These are phyloP conservation scores for Colletotrichum cereale DNA, from an alignment of 2,329 filamentous ascomycete species.

Conservation along the genomic window DNA sequence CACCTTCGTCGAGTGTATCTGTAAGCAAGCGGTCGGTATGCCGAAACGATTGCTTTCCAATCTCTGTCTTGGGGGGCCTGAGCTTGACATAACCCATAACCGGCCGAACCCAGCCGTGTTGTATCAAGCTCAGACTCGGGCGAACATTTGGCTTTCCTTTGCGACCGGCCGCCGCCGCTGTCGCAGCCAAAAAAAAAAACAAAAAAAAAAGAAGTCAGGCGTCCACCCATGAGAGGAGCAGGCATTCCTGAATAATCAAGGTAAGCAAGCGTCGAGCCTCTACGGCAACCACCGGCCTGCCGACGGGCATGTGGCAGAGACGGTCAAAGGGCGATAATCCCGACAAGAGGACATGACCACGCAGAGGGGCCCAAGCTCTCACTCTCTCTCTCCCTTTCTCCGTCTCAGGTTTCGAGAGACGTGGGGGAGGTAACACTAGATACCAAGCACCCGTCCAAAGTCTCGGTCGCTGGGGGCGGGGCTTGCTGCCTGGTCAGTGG, in stretches of 20 bases:
- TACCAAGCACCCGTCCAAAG: conserved; percentile 17
- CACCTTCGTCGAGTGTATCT: neutral
- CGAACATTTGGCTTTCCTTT: neutral
- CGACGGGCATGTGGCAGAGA: conserved; percentile 16
- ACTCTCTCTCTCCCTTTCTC: neutral
- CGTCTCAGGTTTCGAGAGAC: neutral
- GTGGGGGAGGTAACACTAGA: neutral
- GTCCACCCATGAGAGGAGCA: neutral
- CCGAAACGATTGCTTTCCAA: neutral
- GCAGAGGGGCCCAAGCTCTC: conserved; percentile 21
- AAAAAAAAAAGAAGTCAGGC: too few relatives aligned
- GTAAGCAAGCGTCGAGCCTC: neutral
- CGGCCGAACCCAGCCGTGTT: neutral
- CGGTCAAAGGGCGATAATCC: conserved; percentile 18
- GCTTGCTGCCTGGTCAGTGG: conserved; percentile 27
- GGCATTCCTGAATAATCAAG: neutral
- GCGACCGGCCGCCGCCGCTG: neutral
- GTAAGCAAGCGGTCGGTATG: neutral
- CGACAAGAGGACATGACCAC: conserved; percentile 13
- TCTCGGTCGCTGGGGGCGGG: neutral
- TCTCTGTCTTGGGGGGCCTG: neutral
- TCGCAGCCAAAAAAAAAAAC: too few relatives aligned
- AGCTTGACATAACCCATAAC: neutral
- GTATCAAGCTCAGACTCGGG: neutral
- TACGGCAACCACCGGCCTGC: neutral